Percentiles rank a stretch among this genome's conserved stretches.
Evolutionary conservation across 177 flowering plant species (phyloP).

Genomic region (Vitis hybrid): DNA sequence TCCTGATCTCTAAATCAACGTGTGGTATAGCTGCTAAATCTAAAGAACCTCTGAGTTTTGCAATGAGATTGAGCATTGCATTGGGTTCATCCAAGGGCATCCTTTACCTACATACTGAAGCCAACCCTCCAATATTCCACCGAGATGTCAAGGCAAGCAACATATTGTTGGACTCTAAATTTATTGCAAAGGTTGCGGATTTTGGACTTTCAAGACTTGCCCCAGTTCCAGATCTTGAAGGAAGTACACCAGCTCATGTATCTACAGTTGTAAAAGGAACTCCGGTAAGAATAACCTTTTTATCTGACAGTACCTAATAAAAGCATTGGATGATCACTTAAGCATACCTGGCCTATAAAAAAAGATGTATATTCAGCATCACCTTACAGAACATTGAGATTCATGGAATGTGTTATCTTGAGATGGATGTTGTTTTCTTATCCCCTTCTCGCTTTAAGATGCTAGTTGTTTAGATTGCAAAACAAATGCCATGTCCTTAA

Average conservation of each 20-base stretch:
- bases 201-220: slow-evolving; percentile 83
- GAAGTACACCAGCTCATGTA: slow-evolving; percentile 54
- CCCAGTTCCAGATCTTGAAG: slow-evolving; percentile 60
- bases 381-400: too few relatives aligned
- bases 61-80: slow-evolving; percentile 55
- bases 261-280: slow-evolving; percentile 85
- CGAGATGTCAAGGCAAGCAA: slow-evolving; percentile 81
- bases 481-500: too few relatives aligned
- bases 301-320: too few relatives aligned
- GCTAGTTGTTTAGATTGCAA: too few relatives aligned
- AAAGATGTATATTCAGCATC: too few relatives aligned
- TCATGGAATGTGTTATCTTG: too few relatives aligned
- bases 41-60: slow-evolving; percentile 40
- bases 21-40: slow-evolving; percentile 32
- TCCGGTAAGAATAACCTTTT: slow-evolving; percentile 39
- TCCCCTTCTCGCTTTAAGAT: too few relatives aligned
- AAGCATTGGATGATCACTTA: too few relatives aligned
- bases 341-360: too few relatives aligned
- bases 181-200: slow-evolving; percentile 78
- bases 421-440: too few relatives aligned
- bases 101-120: slow-evolving; percentile 80
- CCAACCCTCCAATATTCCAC: slow-evolving; percentile 80
- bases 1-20: neutral
- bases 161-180: slow-evolving; percentile 62
- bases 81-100: slow-evolving; percentile 76